Conservation (phyloP, 108 stramenopile genomes). For the Schizochytrium sp. region DNA sequence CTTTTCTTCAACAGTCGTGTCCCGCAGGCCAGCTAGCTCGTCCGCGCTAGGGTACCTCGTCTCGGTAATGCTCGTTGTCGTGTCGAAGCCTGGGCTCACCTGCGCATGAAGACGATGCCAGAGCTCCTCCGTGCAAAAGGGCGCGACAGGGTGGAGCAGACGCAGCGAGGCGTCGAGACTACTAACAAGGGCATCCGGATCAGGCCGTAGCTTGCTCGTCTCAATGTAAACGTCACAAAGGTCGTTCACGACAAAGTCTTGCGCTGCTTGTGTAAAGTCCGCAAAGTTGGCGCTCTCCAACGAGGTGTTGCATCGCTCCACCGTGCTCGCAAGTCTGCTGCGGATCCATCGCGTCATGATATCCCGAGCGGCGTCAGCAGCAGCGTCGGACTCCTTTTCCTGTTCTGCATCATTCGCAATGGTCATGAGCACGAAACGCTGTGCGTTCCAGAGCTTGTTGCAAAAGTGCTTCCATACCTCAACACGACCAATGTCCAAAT, state of each 20-base stretch:
- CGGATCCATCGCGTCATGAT: background rate
- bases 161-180: conserved; percentile 77
- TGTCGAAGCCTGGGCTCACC: background rate
- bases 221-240: conserved; percentile 96
- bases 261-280: conserved; percentile 28
- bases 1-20: background rate
- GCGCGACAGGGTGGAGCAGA: conserved; percentile 96
- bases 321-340: background rate
- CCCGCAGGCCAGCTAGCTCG: background rate
- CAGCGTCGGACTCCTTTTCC: too few species aligned
- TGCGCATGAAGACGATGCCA: conserved; percentile 73
- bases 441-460: conserved; percentile 96
- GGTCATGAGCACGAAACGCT: conserved; percentile 56
- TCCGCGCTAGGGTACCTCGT: background rate
- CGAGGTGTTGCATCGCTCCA: background rate
- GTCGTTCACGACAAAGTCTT: conserved; percentile 93
- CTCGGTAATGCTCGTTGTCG: background rate
- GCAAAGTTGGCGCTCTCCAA: conserved; percentile 22
- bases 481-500: conserved; percentile 79
- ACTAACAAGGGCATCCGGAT: conserved; percentile 11
- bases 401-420: too few species aligned
- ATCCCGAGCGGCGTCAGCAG: background rate
- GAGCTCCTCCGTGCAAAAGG: conserved; percentile 88
- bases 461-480: conserved; percentile 79
- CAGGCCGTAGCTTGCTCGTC: conserved; percentile 55